phyloP scores from a whole-genome alignment of 2,329 filamentous ascomycete species.

The Neofusicoccum umdonicola region DNA sequence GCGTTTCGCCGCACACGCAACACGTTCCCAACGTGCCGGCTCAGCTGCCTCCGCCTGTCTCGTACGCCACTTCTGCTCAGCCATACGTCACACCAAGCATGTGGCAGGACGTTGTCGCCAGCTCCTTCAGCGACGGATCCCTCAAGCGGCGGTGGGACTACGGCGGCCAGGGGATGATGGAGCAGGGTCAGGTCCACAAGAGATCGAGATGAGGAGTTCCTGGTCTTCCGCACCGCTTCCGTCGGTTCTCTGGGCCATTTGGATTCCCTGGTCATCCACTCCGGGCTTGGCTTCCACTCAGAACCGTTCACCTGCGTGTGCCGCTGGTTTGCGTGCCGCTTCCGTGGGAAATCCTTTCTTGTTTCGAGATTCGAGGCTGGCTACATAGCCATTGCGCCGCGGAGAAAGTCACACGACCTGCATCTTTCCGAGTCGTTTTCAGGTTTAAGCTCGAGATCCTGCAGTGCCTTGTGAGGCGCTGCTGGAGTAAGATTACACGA shows the following conservation, averaged over 20 bases:
- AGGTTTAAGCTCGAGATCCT: not conserved
- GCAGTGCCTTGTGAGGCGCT: not conserved
- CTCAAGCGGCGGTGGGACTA: constrained; percentile 48
- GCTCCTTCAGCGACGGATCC: constrained; percentile 36
- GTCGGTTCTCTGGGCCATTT: not conserved
- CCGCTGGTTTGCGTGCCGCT: not conserved
- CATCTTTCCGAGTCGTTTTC: not conserved
- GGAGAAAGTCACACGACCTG: not conserved
- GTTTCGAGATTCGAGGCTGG: not conserved
- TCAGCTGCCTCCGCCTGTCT: constrained; percentile 35
- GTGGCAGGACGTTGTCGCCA: constrained; percentile 51
- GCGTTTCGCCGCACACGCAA: constrained; percentile 34
- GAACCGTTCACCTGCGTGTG: not conserved
- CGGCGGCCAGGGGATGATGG: constrained; percentile 32
- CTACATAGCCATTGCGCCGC: not conserved
- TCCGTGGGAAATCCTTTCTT: not conserved
- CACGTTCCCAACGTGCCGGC: constrained; percentile 28
- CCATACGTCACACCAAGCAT: constrained; percentile 49
- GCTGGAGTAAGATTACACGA: not conserved
- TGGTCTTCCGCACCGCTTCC: not conserved
- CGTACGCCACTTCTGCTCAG: constrained; percentile 29
- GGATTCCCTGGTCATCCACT: not conserved
- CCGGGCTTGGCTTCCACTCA: not conserved
- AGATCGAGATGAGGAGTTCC: constrained; percentile 42
- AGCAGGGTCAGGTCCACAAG: constrained; percentile 38